Base-by-base conservation (phyloP, 164 flowering plant species). In the Magnolia changhungtana region DNA sequence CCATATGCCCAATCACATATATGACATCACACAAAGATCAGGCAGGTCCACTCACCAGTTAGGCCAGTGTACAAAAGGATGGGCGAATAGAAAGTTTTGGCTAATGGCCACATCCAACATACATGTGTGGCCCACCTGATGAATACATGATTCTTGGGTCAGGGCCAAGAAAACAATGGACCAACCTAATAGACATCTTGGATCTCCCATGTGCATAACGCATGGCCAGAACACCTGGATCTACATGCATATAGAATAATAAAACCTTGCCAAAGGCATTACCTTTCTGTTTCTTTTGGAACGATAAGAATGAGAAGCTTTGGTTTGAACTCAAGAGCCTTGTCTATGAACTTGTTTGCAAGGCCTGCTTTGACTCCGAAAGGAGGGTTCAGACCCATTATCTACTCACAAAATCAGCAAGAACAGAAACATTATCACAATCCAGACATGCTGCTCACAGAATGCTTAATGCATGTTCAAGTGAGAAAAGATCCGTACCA, bases 301-400 rank as follows among this genome's bases (percentile, higher is more conserved):
- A 90, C 97, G 80, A 94, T 91, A 31, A 96, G 96, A 72, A 96
- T 84, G 31, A 94, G 80, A 8, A 96, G 89, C 85, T 94, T 96
- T 29, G 99, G 98, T 50, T 86, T 86, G 82, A 96, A 96, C 82
- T 89, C 84, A 23, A 94, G 97, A 77, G 97, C 99, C 85, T 91
- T 90, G 49, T 89, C 75, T 49, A 96, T 87, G 78, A 90, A 94
- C 84, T 84, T 78, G 85, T 94, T 91, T 14, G 97, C 99, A 70
- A 89, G 84, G 52, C 83, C 61, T 21, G 91, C 90, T 71, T 88
- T 87, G 6, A 87, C 84, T 67, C 98, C 99, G 81, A 96, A 94
- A 27, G 98, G 99, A 71, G 98, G 97, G 83, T 90, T 94, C 63
- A 96, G 84, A 14, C 95, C 98, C 90, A 96, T 91, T 68, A 96